A percentile compares a stretch with the other conserved stretches of the same genome.
Evolutionary conservation across 2,329 filamentous ascomycete species (phyloP).

Genomic region (Botrytis byssoidea): DNA sequence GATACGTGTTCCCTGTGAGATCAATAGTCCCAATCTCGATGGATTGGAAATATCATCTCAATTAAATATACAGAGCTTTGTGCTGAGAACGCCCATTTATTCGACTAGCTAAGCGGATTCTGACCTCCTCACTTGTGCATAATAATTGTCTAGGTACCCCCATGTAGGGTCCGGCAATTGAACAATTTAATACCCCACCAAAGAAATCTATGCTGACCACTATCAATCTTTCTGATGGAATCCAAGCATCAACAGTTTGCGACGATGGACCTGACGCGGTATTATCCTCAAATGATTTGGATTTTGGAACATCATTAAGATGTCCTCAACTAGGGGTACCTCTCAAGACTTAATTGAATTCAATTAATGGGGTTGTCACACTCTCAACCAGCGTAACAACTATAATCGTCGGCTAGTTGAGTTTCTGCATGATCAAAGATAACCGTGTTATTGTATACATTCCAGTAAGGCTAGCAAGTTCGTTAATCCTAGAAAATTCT

Average conservation of each 20-base stretch:
- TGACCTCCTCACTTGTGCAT: not conserved
- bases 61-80: not conserved
- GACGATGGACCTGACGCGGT: not conserved
- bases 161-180: not conserved
- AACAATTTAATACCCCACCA: not conserved
- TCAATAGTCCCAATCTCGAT: not conserved
- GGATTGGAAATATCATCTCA: not conserved
- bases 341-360: not conserved
- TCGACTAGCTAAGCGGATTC: not conserved
- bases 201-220: not conserved
- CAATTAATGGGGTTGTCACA: not conserved
- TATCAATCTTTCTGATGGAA: not conserved
- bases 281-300: not conserved
- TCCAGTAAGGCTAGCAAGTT: not conserved
- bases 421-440: not conserved
- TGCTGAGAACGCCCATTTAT: not conserved
- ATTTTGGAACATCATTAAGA: not conserved
- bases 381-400: not conserved
- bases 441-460: not conserved
- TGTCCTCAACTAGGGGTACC: not conserved
- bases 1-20: not conserved
- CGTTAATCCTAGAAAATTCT: not conserved
- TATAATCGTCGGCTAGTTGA: not conserved
- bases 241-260: not conserved
- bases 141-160: not conserved